Evolutionary conservation across 805 yeast species (phyloP).

Genomic region (Candida rishiriensis): DNA sequence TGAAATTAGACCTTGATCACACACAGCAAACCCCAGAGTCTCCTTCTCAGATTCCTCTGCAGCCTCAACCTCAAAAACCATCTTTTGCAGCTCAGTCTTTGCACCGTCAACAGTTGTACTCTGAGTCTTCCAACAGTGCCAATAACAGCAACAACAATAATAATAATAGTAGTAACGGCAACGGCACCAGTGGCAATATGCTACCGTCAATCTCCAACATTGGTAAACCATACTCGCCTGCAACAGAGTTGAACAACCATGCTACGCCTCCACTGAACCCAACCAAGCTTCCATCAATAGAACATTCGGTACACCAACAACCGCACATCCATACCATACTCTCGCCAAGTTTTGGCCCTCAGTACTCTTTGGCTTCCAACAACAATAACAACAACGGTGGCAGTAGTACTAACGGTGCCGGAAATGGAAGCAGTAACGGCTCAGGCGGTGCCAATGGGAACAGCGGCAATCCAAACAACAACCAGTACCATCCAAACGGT

Average conservation of each 20-base stretch:
- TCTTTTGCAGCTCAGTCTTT: conserved; percentile 17
- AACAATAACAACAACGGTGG: conserved; percentile 8
- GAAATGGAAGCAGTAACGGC: background rate
- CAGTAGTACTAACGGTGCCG: conserved; percentile 5
- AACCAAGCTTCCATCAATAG: conserved; percentile 18
- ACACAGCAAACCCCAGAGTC: conserved; percentile 1
- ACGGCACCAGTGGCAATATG: conserved; percentile 4
- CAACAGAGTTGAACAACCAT: conserved; percentile 25
- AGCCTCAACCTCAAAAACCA: conserved; percentile 8
- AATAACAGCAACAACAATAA: conserved; percentile 22
- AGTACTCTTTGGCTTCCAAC: conserved; percentile 27
- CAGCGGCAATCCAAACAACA: conserved; percentile 2
- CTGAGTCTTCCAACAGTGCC: no score
- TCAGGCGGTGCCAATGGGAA: background rate
- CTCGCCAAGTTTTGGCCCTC: conserved; percentile 32
- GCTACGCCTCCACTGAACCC: conserved; percentile 23
- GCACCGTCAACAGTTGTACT: background rate
- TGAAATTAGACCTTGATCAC: conserved; percentile 26
- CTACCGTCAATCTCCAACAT: conserved; percentile 25
- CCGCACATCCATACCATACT: conserved; percentile 18
- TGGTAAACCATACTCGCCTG: conserved; percentile 27
- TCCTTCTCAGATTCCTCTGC: conserved; percentile 5
- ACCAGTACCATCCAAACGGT: conserved; percentile 5
- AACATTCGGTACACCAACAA: conserved; percentile 7
- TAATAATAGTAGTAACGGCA: conserved; percentile 10